These are phyloP conservation scores for Amphibolis antarctica DNA, from an alignment of 106 monocot species.

Conservation along the genomic window DNA sequence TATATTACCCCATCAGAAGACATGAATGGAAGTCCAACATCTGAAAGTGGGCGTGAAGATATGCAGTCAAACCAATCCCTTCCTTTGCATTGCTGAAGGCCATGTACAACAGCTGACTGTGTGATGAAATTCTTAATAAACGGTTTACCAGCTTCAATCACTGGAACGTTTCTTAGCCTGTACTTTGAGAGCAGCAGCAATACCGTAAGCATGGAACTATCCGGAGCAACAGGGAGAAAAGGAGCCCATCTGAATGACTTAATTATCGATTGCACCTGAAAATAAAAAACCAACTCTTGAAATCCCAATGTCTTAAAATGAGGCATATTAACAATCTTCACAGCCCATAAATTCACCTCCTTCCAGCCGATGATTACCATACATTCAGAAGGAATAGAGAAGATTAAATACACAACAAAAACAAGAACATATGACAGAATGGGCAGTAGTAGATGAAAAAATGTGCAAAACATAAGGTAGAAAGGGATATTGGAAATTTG, in stretches of 20 bases:
- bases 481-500: too few species aligned
- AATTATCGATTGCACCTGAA: conserved; percentile 60
- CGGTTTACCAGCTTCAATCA: conserved; percentile 49
- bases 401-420: too few species aligned
- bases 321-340: neutral
- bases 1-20: conserved; percentile 57
- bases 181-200: conserved; percentile 88
- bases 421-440: too few species aligned
- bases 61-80: conserved; percentile 95
- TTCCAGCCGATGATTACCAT: too few species aligned
- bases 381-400: too few species aligned
- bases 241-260: conserved; percentile 64
- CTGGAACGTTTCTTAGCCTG: conserved; percentile 81
- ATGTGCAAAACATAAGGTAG: too few species aligned
- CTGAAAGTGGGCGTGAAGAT: conserved; percentile 43
- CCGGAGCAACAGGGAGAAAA: conserved; percentile 62
- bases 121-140: conserved; percentile 80
- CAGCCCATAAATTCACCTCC: too few species aligned
- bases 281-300: neutral
- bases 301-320: neutral
- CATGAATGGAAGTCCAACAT: conserved; percentile 95
- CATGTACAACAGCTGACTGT: conserved; percentile 74
- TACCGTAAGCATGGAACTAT: conserved; percentile 86
- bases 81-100: conserved; percentile 63
- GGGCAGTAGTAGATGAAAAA: too few species aligned